Evolutionary conservation across 2,329 filamentous ascomycete genomes (phyloP).

Genomic region (Pseudocercospora vitis): DNA sequence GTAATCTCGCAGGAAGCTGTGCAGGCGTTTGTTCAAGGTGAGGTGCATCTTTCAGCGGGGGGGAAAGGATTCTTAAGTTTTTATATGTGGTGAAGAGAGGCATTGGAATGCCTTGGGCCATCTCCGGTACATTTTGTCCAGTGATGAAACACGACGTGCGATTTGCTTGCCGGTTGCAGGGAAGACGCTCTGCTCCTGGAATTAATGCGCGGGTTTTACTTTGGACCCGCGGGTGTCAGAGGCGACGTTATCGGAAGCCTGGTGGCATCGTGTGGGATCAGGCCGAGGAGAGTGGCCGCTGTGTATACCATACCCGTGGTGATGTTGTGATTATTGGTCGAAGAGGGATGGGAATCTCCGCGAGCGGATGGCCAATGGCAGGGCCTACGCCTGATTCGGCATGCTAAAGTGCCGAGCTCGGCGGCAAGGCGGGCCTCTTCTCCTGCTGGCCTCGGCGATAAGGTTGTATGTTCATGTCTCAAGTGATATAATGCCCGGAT

Average conservation of each 20-base stretch:
- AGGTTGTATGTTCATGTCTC: too few species aligned
- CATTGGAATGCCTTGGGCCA: too few species aligned
- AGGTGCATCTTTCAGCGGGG: background rate
- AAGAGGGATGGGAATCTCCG: too few species aligned
- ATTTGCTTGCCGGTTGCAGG: background rate
- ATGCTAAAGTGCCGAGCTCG: background rate
- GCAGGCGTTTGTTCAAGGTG: background rate
- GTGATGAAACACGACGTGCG: slow-evolving; percentile 1
- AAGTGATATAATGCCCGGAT: too few species aligned
- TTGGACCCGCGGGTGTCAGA: background rate
- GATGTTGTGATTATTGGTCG: too few species aligned
- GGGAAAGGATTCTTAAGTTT: too few species aligned
- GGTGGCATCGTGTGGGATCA: background rate
- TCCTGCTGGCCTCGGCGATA: background rate
- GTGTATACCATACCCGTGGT: too few species aligned
- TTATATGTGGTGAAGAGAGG: too few species aligned
- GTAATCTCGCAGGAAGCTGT: background rate
- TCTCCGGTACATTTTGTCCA: background rate
- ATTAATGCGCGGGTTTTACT: slow-evolving; percentile 2
- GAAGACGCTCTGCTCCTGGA: background rate
- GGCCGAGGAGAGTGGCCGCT: too few species aligned
- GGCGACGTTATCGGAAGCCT: background rate
- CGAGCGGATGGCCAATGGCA: too few species aligned
- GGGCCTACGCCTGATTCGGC: too few species aligned
- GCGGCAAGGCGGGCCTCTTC: background rate